These are phyloP conservation scores for Talaromyces adpressus DNA, from an alignment of 495 filamentous ascomycete species.

Conservation along the genomic window DNA sequence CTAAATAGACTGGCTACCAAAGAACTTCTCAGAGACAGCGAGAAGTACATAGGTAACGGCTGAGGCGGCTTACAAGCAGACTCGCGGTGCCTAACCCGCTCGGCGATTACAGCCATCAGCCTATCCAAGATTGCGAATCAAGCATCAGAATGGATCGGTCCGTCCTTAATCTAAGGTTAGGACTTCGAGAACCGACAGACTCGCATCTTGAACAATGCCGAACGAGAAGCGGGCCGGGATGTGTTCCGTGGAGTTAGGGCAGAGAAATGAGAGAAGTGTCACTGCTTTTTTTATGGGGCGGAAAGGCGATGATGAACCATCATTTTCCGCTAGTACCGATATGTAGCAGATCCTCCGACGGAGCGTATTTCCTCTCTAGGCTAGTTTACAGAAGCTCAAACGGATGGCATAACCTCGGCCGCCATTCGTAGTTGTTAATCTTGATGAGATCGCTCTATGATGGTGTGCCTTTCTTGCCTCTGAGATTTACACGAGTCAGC, in stretches of 20 bases:
- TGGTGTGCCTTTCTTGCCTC: too few species aligned
- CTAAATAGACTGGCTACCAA: background rate
- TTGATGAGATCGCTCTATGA: background rate
- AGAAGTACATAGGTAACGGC: background rate
- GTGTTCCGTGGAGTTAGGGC: background rate
- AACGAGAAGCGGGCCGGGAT: background rate
- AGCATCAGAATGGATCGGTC: background rate
- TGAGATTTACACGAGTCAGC: background rate
- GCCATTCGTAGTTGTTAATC: background rate
- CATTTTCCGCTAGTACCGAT: background rate
- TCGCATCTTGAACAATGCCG: background rate
- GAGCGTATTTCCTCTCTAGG: conserved; percentile 7
- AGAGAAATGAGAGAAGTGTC: background rate
- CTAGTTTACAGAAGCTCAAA: background rate
- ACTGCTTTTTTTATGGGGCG: background rate
- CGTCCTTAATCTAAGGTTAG: background rate
- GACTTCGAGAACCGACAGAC: background rate
- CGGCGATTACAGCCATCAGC: background rate
- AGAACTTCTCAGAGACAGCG: background rate
- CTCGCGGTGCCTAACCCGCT: too few species aligned
- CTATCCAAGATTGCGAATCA: background rate
- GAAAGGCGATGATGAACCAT: background rate
- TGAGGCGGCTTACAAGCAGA: background rate
- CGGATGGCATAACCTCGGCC: background rate
- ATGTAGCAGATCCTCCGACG: background rate